Percentiles rank a stretch among this genome's conserved stretches.
Evolutionary conservation across 164 flowering plant genomes (phyloP).

Genomic region (Taxillus chinensis): DNA sequence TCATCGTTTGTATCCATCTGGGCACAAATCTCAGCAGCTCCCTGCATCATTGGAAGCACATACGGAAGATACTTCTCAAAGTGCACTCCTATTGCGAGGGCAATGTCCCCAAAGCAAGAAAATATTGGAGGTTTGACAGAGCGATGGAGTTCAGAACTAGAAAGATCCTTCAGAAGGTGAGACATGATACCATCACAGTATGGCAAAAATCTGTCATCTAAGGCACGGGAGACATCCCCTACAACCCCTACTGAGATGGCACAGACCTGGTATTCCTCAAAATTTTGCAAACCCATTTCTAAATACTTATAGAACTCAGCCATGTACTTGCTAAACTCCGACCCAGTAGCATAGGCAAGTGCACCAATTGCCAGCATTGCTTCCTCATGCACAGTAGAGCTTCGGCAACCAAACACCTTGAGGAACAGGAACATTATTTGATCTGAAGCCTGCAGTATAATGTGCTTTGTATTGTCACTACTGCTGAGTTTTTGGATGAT

Average conservation of each 20-base stretch:
- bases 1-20: constrained; percentile 50
- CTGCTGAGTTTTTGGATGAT: constrained; percentile 70
- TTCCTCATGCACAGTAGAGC: constrained; percentile 81
- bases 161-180: constrained; percentile 57
- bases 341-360: constrained; percentile 70
- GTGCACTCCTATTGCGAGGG: constrained; percentile 68
- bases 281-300: constrained; percentile 82
- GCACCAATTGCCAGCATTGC: constrained; percentile 92
- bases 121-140: constrained; percentile 87
- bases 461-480: constrained; percentile 40
- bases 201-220: constrained; percentile 62
- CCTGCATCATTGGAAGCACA: constrained; percentile 63
- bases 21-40: constrained; percentile 64
- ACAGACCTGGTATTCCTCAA: constrained; percentile 81
- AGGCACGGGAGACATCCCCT: constrained; percentile 74
- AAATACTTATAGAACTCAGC: constrained; percentile 56
- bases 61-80: constrained; percentile 63
- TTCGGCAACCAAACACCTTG: constrained; percentile 62
- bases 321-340: constrained; percentile 69
- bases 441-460: constrained; percentile 55
- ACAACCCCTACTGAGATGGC: constrained; percentile 75
- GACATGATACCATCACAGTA: constrained; percentile 79
- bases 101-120: constrained; percentile 88
- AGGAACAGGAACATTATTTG: constrained; percentile 69
- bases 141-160: constrained; percentile 53